Conservation (phyloP, 768 basidiomycete species). For the Boletellus ananas region DNA sequence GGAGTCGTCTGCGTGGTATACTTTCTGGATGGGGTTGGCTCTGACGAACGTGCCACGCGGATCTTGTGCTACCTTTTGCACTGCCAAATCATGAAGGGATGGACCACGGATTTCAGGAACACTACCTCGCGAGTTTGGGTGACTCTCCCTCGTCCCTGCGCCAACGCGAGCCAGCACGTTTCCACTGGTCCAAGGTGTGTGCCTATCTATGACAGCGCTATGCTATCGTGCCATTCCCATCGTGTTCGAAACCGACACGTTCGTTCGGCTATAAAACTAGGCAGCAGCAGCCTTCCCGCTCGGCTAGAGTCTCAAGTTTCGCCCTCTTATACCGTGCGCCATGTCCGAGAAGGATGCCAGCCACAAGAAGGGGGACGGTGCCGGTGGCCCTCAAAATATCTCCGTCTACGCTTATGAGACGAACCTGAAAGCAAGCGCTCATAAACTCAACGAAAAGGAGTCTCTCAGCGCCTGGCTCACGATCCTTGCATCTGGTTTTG, state of each 20-base stretch:
- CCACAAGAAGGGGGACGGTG: conserved; percentile 8
- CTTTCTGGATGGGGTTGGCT: neutral
- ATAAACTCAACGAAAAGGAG: conserved; percentile 36
- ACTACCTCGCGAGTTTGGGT: conserved; percentile 5
- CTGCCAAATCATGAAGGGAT: too few species aligned
- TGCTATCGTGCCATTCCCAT: conserved; percentile 1
- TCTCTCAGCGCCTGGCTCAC: conserved; percentile 57
- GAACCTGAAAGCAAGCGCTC: conserved; percentile 20
- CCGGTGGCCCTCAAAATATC: conserved; percentile 12
- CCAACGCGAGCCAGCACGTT: too few species aligned
- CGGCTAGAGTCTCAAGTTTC: neutral
- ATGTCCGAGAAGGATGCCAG: conserved; percentile 24
- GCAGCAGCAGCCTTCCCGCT: neutral
- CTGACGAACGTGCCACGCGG: conserved; percentile 11
- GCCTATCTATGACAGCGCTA: conserved; percentile 5
- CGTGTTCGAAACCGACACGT: conserved; percentile 16
- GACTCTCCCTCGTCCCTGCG: neutral
- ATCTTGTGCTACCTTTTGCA: neutral
- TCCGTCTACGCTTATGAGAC: conserved; percentile 24
- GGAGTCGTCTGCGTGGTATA: neutral
- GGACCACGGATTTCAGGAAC: neutral
- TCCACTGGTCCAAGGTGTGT: conserved; percentile 2
- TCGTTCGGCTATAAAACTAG: conserved; percentile 24
- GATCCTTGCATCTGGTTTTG: conserved; percentile 61
- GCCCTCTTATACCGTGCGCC: conserved; percentile 1